Evolutionary conservation across 306 rosid species (phyloP).

Genomic region (Vigna radiata): DNA sequence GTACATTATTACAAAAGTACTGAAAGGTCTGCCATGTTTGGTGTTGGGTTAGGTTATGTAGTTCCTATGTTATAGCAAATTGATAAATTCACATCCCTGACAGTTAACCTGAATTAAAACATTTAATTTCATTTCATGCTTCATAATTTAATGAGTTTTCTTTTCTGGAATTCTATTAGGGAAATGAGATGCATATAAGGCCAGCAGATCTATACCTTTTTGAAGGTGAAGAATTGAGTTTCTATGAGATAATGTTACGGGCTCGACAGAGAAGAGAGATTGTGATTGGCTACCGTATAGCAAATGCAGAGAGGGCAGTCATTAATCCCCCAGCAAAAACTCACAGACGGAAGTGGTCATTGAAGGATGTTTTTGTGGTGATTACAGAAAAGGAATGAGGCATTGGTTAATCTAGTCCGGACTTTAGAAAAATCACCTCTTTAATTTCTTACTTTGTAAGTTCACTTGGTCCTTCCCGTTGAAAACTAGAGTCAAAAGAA

Average conservation of each 20-base stretch:
- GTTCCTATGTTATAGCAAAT: constrained; percentile 30
- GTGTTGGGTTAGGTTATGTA: constrained; percentile 10
- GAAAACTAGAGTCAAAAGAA: neutral
- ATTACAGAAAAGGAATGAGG: constrained; percentile 80
- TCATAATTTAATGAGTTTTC: constrained; percentile 14
- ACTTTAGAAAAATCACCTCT: neutral
- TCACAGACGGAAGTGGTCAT: constrained; percentile 71
- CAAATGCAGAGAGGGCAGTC: constrained; percentile 77
- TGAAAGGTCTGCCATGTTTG: constrained; percentile 5
- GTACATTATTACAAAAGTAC: constrained; percentile 18
- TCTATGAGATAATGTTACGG: constrained; percentile 75
- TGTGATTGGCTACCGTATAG: constrained; percentile 76
- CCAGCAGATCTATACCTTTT: constrained; percentile 76
- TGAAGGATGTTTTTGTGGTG: constrained; percentile 81
- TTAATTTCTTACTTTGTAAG: neutral
- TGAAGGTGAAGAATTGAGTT: constrained; percentile 83
- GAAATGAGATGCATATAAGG: constrained; percentile 89
- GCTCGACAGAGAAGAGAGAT: constrained; percentile 85
- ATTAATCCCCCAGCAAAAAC: constrained; percentile 81
- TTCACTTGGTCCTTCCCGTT: neutral
- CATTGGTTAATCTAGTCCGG: neutral
- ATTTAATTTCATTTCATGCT: constrained; percentile 5
- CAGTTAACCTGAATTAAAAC: neutral
- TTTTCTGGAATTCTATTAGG: constrained; percentile 53
- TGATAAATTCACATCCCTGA: constrained; percentile 26